phyloP scores from a whole-genome alignment of 805 yeast species.

The Teunomyces kruisii region DNA sequence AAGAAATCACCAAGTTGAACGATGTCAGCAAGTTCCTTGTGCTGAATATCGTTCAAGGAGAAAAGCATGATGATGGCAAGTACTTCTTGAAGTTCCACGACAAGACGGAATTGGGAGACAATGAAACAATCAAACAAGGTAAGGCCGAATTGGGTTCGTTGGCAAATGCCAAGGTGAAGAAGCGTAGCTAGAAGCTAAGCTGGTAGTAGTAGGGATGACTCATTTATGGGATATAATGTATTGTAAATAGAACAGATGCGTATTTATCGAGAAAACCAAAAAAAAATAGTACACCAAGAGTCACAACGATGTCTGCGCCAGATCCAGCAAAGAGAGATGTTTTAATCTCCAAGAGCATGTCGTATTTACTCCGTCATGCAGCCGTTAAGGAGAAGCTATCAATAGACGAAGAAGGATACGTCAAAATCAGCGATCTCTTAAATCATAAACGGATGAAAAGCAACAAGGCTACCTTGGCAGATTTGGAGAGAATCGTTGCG shows the following conservation, averaged over 20 bases:
- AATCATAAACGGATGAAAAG: slow-evolving; percentile 58
- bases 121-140: slow-evolving; percentile 66
- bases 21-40: slow-evolving; percentile 71
- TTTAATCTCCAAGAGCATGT: slow-evolving; percentile 67
- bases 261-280: slow-evolving; percentile 3
- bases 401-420: slow-evolving; percentile 70
- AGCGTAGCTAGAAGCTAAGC: slow-evolving; percentile 17
- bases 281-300: background rate
- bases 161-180: slow-evolving; percentile 52
- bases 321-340: slow-evolving; percentile 38
- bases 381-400: slow-evolving; percentile 66
- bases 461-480: slow-evolving; percentile 53
- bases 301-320: slow-evolving; percentile 8
- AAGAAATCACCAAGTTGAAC: slow-evolving; percentile 55
- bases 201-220: background rate
- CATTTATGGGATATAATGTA: background rate
- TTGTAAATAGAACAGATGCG: slow-evolving; percentile 1
- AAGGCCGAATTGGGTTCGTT: slow-evolving; percentile 44
- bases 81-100: slow-evolving; percentile 69
- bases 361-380: slow-evolving; percentile 82
- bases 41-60: slow-evolving; percentile 86
- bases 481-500: slow-evolving; percentile 59
- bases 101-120: slow-evolving; percentile 88
- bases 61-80: slow-evolving; percentile 42
- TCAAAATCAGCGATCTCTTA: slow-evolving; percentile 53